Percentiles rank a stretch among this genome's conserved stretches.
Conservation (phyloP, 2,329 filamentous ascomycete species). For the Paecilomyces dactylethromorphus region DNA sequence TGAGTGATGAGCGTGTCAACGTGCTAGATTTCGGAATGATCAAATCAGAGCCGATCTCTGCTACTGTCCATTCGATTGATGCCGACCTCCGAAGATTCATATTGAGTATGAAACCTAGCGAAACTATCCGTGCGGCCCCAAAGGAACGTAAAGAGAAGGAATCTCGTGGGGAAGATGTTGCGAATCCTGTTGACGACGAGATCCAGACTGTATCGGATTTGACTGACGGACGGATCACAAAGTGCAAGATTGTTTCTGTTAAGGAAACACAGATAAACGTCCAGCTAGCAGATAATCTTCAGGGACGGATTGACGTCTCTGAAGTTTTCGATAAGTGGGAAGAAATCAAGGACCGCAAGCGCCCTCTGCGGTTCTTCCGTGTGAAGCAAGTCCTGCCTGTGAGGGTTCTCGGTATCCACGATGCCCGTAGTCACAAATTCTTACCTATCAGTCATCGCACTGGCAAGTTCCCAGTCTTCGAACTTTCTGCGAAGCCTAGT, state of each 20-base stretch:
- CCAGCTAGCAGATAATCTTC: slow-evolving; percentile 74
- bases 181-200: slow-evolving; percentile 59
- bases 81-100: slow-evolving; percentile 62
- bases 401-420: slow-evolving; percentile 78
- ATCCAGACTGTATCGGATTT: slow-evolving; percentile 66
- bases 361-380: slow-evolving; percentile 69
- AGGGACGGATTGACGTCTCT: slow-evolving; percentile 88
- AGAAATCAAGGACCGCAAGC: slow-evolving; percentile 74
- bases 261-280: slow-evolving; percentile 93
- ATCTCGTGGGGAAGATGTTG: slow-evolving; percentile 27
- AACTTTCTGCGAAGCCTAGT: slow-evolving; percentile 74
- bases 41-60: slow-evolving; percentile 67
- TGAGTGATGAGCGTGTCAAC: slow-evolving; percentile 62
- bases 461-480: slow-evolving; percentile 71
- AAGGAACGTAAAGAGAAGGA: slow-evolving; percentile 33
- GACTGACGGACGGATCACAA: slow-evolving; percentile 63
- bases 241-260: slow-evolving; percentile 72
- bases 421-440: slow-evolving; percentile 84
- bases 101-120: slow-evolving; percentile 50
- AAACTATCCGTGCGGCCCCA: slow-evolving; percentile 45
- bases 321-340: slow-evolving; percentile 86
- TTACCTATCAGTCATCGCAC: slow-evolving; percentile 82
- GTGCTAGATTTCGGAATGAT: slow-evolving; percentile 72
- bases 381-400: slow-evolving; percentile 65
- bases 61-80: slow-evolving; percentile 68